phyloP scores from a whole-genome alignment of 2,329 filamentous ascomycete species.

The Scedosporium boydii region DNA sequence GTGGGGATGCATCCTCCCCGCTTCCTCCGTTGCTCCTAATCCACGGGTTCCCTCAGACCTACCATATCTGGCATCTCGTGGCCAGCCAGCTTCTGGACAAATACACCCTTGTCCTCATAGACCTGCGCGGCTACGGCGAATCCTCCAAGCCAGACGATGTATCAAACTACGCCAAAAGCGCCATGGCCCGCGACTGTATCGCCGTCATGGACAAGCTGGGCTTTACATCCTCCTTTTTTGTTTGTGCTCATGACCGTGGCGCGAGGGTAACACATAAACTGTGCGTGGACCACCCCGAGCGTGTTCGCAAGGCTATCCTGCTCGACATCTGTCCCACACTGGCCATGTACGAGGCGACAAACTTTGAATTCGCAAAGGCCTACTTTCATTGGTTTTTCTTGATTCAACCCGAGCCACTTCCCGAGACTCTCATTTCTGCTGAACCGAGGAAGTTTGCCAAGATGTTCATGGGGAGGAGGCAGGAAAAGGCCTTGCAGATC shows the following conservation, averaged over 20 bases:
- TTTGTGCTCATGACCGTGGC: constrained; percentile 49
- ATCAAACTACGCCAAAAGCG: constrained; percentile 33
- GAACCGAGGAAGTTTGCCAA: constrained; percentile 29
- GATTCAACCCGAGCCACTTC: constrained; percentile 40
- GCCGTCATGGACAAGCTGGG: constrained; percentile 34
- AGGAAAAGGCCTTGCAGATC: constrained; percentile 22
- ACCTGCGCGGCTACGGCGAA: constrained; percentile 41
- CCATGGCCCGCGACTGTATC: constrained; percentile 37
- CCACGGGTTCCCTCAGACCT: constrained; percentile 43
- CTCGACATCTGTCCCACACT: constrained; percentile 47
- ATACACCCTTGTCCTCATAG: constrained; percentile 35
- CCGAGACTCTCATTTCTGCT: constrained; percentile 33
- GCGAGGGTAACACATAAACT: constrained; percentile 46
- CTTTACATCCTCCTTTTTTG: constrained; percentile 26
- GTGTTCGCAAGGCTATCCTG: constrained; percentile 32
- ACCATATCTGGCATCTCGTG: constrained; percentile 41
- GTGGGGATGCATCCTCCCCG: constrained; percentile 17
- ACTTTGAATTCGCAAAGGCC: constrained; percentile 31
- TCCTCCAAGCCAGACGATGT: constrained; percentile 34
- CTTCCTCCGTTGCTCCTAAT: constrained; percentile 36
- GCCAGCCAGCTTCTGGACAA: constrained; percentile 24
- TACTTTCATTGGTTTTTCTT: constrained; percentile 54
- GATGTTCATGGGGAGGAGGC: constrained; percentile 29
- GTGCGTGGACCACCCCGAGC: constrained; percentile 32
- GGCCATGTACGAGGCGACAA: constrained; percentile 37